These are phyloP conservation scores for Serendipita sp. DNA, from an alignment of 768 basidiomycete species.

Conservation along the genomic window DNA sequence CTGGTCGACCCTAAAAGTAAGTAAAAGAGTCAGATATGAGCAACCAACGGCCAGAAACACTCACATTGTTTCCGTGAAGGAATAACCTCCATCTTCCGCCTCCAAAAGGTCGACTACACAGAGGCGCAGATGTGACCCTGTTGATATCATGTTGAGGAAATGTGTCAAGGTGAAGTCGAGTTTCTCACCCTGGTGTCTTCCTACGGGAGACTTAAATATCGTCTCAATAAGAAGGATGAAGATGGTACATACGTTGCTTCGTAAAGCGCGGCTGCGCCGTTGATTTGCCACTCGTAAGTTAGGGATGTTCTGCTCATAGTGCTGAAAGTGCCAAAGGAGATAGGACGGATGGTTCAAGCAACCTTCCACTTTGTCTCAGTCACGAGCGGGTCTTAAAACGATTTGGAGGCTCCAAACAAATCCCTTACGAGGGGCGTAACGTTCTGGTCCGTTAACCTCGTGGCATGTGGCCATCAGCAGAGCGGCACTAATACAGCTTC, in stretches of 20 bases:
- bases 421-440: too few species aligned
- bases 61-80: not conserved
- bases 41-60: not conserved
- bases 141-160: too few species aligned
- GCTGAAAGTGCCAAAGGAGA: too few species aligned
- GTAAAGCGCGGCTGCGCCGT: not conserved
- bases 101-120: not conserved
- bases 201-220: not conserved
- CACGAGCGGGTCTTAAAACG: too few species aligned
- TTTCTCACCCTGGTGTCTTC: not conserved
- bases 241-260: not conserved
- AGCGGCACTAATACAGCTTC: too few species aligned
- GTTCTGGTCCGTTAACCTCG: too few species aligned
- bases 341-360: too few species aligned
- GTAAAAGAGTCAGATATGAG: not conserved
- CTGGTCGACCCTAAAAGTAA: not conserved
- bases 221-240: not conserved
- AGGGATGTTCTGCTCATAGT: not conserved
- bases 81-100: conserved; percentile 4
- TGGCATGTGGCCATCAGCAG: too few species aligned
- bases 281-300: conserved; percentile 1
- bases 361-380: too few species aligned
- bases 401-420: too few species aligned
- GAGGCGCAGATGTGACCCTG: not conserved
- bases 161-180: too few species aligned